These are phyloP conservation scores for Lodderomyces margitis DNA, from an alignment of 1,139 yeast species.

Conservation along the genomic window DNA sequence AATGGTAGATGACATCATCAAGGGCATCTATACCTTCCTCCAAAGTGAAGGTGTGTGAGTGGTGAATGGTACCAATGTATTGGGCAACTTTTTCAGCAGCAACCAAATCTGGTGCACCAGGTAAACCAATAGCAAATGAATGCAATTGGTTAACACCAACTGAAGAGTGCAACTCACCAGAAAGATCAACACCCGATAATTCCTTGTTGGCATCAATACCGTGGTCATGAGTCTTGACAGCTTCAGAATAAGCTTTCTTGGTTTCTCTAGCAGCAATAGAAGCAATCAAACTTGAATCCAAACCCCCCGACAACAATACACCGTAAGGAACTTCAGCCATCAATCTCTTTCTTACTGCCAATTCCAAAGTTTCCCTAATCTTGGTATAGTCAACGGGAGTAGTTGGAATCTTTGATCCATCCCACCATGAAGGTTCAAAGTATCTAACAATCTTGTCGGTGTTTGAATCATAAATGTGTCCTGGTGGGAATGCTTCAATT, in stretches of 20 bases:
- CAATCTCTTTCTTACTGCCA: conserved; percentile 96
- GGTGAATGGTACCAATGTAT: conserved; percentile 93
- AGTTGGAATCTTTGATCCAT: conserved; percentile 68
- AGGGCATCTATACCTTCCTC: conserved; percentile 96
- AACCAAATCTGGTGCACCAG: conserved; percentile 94
- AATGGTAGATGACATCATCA: conserved; percentile 89
- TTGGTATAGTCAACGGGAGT: conserved; percentile 67
- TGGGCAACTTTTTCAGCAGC: conserved; percentile 98
- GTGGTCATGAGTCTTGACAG: conserved; percentile 50
- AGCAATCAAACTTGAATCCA: conserved; percentile 95
- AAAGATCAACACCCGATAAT: conserved; percentile 88
- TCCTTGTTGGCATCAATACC: conserved; percentile 55
- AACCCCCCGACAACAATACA: conserved; percentile 93
- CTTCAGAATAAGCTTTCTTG: conserved; percentile 61
- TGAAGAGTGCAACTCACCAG: conserved; percentile 73
- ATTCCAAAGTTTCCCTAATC: conserved; percentile 80
- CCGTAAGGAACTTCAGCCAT: conserved; percentile 99
- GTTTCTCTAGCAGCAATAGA: conserved; percentile 97
- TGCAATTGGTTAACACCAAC: conserved; percentile 82
- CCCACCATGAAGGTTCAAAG: conserved; percentile 94
- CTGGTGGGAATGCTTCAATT: conserved; percentile 95
- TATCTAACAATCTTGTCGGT: conserved; percentile 85
- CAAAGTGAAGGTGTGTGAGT: conserved; percentile 94
- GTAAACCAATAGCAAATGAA: conserved; percentile 95
- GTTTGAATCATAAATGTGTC: conserved; percentile 90